Evolutionary conservation across 139 green algal genomes (phyloP).

Genomic region (Coelastrella sp.): DNA sequence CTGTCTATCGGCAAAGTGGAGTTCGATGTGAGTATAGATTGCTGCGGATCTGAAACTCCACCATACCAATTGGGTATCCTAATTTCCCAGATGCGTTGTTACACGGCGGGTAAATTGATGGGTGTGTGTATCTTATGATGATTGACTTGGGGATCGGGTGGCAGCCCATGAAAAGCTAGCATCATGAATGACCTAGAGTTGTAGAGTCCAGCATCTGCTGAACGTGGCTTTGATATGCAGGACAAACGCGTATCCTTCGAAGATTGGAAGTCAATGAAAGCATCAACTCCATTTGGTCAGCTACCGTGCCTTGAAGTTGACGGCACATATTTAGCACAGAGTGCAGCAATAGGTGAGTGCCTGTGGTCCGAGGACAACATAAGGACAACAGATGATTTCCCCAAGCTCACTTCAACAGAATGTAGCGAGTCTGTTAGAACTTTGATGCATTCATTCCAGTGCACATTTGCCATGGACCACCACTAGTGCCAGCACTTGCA

Average conservation of each 20-base stretch:
- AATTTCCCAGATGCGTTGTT: not conserved
- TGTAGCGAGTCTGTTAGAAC: not conserved
- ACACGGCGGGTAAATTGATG: not conserved
- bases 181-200: no score
- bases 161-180: no score
- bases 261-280: constrained; percentile 44
- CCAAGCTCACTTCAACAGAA: no score
- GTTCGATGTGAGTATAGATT: constrained; percentile 23
- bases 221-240: constrained; percentile 14
- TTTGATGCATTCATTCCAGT: no score
- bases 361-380: not conserved
- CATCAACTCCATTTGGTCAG: constrained; percentile 54
- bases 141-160: no score
- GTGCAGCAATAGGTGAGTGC: constrained; percentile 48
- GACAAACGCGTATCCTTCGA: constrained; percentile 43
- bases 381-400: no score
- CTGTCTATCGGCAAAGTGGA: not conserved
- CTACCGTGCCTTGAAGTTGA: constrained; percentile 61
- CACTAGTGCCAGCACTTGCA: no score
- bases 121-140: not conserved
- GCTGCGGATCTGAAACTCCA: not conserved
- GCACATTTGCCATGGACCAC: no score
- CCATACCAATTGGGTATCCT: not conserved
- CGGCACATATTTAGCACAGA: constrained; percentile 58
- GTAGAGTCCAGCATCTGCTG: not conserved